Conservation (phyloP, 2,329 filamentous ascomycete genomes). For the Ciborinia camelliae region DNA sequence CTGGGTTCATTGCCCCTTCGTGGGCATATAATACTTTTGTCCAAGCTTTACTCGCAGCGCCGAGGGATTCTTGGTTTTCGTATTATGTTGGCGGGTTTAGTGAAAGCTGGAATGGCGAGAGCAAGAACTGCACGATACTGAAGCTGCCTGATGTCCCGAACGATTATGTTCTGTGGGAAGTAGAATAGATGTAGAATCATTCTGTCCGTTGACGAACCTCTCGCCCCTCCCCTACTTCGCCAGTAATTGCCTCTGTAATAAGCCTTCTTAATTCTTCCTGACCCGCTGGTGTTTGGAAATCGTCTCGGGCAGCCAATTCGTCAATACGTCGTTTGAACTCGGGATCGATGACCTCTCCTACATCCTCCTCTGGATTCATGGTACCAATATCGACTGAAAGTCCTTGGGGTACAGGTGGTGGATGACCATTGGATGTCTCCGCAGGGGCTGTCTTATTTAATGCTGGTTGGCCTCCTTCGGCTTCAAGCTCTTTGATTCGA, state of each 20-base stretch:
- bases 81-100: constrained; percentile 52
- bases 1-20: constrained; percentile 52
- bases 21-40: constrained; percentile 52
- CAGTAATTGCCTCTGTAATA: constrained; percentile 74
- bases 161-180: constrained; percentile 61
- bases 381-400: constrained; percentile 75
- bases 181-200: constrained; percentile 43
- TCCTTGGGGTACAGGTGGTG: constrained; percentile 69
- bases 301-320: constrained; percentile 75
- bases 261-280: constrained; percentile 76
- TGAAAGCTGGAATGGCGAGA: constrained; percentile 44
- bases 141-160: constrained; percentile 48
- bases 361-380: constrained; percentile 62
- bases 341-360: constrained; percentile 67
- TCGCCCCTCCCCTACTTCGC: constrained; percentile 62
- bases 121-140: constrained; percentile 52
- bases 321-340: constrained; percentile 86
- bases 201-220: constrained; percentile 61
- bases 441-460: neutral
- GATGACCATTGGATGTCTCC: constrained; percentile 29
- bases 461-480: neutral
- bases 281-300: constrained; percentile 77
- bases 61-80: constrained; percentile 52
- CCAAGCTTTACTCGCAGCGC: constrained; percentile 44
- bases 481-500: constrained; percentile 37